These are phyloP conservation scores for Kregervanrija pseudodelftensis DNA, from an alignment of 805 yeast genomes.

Conservation along the genomic window DNA sequence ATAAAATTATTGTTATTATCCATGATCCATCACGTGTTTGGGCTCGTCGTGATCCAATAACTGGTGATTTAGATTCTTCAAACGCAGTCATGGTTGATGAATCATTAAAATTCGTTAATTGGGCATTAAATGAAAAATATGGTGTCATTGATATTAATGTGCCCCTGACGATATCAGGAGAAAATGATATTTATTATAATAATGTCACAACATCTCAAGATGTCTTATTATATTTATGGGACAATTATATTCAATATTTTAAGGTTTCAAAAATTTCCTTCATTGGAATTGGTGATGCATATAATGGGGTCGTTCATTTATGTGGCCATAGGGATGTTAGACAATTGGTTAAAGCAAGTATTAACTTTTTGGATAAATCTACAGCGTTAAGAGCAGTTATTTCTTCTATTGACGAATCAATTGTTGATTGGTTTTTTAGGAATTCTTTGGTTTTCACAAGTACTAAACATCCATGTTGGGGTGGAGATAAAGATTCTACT, in stretches of 20 bases:
- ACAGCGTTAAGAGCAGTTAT: slow-evolving; percentile 70
- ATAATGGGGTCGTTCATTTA: slow-evolving; percentile 78
- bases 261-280: slow-evolving; percentile 64
- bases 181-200: slow-evolving; percentile 47
- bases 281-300: slow-evolving; percentile 86
- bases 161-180: slow-evolving; percentile 47
- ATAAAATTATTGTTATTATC: slow-evolving; percentile 60
- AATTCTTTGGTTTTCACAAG: slow-evolving; percentile 80
- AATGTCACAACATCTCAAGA: slow-evolving; percentile 71
- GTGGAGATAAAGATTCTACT: slow-evolving; percentile 28
- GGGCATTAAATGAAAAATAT: slow-evolving; percentile 50
- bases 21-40: slow-evolving; percentile 93
- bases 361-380: slow-evolving; percentile 60
- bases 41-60: slow-evolving; percentile 75
- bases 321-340: slow-evolving; percentile 75
- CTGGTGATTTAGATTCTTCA: slow-evolving; percentile 69
- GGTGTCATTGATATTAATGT: slow-evolving; percentile 83
- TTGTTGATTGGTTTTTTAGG: slow-evolving; percentile 87
- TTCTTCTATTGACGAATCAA: slow-evolving; percentile 81
- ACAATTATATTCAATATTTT: slow-evolving; percentile 76
- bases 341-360: slow-evolving; percentile 58
- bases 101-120: slow-evolving; percentile 59
- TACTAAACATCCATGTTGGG: slow-evolving; percentile 76
- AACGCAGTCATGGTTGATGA: slow-evolving; percentile 73
- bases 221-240: slow-evolving; percentile 77